phyloP scores from a whole-genome alignment of 768 basidiomycete species.

The Termitomyces eurrhizus region DNA sequence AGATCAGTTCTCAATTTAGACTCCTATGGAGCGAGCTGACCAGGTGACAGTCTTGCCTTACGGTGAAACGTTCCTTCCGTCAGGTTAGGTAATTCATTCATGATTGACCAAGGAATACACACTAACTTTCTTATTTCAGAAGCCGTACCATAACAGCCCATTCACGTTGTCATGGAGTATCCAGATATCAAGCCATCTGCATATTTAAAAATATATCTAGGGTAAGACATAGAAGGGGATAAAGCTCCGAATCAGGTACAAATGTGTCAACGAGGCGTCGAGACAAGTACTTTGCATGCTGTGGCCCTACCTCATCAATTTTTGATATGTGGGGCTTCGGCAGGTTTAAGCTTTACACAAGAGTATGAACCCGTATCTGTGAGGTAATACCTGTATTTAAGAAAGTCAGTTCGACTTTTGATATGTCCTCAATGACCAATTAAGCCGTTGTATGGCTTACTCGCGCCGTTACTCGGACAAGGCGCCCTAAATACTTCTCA shows the following conservation, averaged over 20 bases:
- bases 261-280: neutral
- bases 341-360: neutral
- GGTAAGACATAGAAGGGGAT: neutral
- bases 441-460: neutral
- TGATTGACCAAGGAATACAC: neutral
- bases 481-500: neutral
- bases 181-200: neutral
- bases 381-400: neutral
- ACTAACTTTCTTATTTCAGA: neutral
- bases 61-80: neutral
- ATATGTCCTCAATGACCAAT: neutral
- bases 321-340: neutral
- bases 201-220: neutral
- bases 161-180: neutral
- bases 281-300: neutral
- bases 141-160: neutral
- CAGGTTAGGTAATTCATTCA: neutral
- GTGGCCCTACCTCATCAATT: neutral
- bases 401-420: neutral
- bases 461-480: neutral
- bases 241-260: neutral
- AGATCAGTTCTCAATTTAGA: neutral
- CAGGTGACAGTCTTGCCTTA: neutral
- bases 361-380: neutral
- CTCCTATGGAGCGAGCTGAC: conserved; percentile 24